These are phyloP conservation scores for Viridothelium virens DNA, from an alignment of 495 filamentous ascomycete genomes.

Conservation along the genomic window DNA sequence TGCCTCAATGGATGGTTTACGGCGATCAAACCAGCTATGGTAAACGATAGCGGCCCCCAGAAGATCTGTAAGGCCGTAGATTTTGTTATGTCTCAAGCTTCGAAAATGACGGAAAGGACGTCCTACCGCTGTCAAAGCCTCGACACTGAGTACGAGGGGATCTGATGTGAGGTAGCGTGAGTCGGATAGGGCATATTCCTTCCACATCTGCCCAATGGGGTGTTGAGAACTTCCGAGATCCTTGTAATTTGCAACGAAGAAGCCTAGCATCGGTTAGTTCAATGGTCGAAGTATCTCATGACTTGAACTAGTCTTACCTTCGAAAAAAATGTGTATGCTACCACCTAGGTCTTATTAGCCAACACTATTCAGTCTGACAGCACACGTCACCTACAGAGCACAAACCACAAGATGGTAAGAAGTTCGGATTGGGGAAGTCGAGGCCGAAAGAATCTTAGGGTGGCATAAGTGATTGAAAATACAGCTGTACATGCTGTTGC, in stretches of 20 bases:
- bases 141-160: constrained; percentile 74
- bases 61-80: constrained; percentile 38
- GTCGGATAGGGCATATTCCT: constrained; percentile 78
- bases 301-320: constrained; percentile 40
- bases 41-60: constrained; percentile 78
- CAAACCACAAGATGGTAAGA: constrained; percentile 54
- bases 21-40: constrained; percentile 54
- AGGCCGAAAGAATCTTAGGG: constrained; percentile 40
- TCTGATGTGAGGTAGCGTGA: constrained; percentile 75
- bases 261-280: constrained; percentile 42
- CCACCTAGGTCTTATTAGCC: constrained; percentile 42
- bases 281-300: background rate
- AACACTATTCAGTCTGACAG: background rate
- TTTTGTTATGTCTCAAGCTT: background rate
- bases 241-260: constrained; percentile 61
- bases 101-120: background rate
- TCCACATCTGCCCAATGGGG: constrained; percentile 75
- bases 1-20: constrained; percentile 55
- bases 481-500: constrained; percentile 40
- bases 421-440: constrained; percentile 42
- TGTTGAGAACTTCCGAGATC: constrained; percentile 52
- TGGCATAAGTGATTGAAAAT: constrained; percentile 39
- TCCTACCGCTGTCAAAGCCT: constrained; percentile 71
- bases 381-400: constrained; percentile 42
- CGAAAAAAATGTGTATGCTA: constrained; percentile 68